Evolutionary conservation across 306 rosid species (phyloP).

Genomic region (Prunus fruticosa): DNA sequence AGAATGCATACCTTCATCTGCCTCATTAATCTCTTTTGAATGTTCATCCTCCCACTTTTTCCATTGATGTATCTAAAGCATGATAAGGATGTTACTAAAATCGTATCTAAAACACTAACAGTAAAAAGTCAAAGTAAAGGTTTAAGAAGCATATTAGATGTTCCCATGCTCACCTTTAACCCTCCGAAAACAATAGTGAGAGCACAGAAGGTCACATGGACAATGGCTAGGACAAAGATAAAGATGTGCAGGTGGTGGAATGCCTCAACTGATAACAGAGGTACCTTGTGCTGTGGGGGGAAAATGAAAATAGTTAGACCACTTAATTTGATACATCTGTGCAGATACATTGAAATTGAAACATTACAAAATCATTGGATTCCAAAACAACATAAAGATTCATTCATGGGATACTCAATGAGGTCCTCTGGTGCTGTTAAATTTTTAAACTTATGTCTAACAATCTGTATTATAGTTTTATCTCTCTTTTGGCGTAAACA

Average conservation of each 20-base stretch:
- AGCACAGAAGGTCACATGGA: conserved; percentile 74
- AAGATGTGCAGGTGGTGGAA: conserved; percentile 88
- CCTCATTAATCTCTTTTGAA: conserved; percentile 41
- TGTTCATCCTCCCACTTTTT: conserved; percentile 74
- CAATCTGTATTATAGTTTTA: not conserved
- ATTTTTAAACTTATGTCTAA: not conserved
- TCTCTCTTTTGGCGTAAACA: not conserved
- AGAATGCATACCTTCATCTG: conserved; percentile 32
- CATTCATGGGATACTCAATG: not conserved
- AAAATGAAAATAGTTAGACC: not conserved
- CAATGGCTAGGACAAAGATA: conserved; percentile 82
- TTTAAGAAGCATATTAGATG: conserved; percentile 3
- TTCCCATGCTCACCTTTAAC: conserved; percentile 45
- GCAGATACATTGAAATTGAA: not conserved
- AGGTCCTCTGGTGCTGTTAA: not conserved
- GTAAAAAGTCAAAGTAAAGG: not conserved
- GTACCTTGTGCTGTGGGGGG: conserved; percentile 60
- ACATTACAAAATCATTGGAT: not conserved
- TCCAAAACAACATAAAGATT: not conserved
- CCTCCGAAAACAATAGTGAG: conserved; percentile 84
- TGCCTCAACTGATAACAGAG: conserved; percentile 72
- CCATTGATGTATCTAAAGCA: conserved; percentile 81
- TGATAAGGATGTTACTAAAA: not conserved
- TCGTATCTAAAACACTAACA: not conserved
- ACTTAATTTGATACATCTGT: not conserved